Conservation (phyloP, 768 basidiomycete genomes). For the Gyrodon lividus region DNA sequence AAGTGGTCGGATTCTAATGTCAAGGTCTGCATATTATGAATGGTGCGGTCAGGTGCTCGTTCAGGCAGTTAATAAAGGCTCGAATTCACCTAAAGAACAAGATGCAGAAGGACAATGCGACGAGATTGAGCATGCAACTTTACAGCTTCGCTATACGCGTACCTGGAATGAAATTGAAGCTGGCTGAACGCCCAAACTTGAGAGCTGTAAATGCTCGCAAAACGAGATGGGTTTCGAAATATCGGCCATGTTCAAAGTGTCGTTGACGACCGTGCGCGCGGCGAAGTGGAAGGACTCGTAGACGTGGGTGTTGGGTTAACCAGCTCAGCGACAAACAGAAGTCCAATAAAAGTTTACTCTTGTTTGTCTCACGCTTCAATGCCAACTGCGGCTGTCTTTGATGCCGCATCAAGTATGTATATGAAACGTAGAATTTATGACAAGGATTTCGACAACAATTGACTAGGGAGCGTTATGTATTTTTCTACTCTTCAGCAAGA, state of each 20-base stretch:
- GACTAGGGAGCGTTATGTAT: not conserved
- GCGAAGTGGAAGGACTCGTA: constrained; percentile 14
- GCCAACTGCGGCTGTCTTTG: not conserved
- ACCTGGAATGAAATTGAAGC: constrained; percentile 97
- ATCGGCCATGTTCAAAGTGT: constrained; percentile 29
- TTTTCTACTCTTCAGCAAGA: constrained; percentile 54
- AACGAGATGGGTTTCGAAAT: constrained; percentile 76
- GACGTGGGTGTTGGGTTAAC: constrained; percentile 25
- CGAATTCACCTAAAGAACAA: constrained; percentile 20
- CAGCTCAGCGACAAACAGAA: constrained; percentile 13
- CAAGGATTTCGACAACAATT: not conserved
- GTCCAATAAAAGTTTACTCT: constrained; percentile 27
- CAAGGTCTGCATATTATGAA: constrained; percentile 59
- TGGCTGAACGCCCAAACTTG: constrained; percentile 93
- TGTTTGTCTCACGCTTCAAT: constrained; percentile 30
- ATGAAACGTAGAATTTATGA: too few relatives aligned
- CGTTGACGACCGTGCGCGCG: constrained; percentile 16
- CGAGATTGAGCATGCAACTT: constrained; percentile 16
- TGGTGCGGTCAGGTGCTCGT: constrained; percentile 1
- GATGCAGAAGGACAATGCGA: not conserved
- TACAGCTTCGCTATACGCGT: constrained; percentile 33
- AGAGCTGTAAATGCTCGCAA: constrained; percentile 91
- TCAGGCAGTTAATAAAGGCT: not conserved
- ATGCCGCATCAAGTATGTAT: too few relatives aligned
- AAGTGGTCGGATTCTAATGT: constrained; percentile 98